Evolutionary conservation across 2,329 filamentous ascomycete genomes (phyloP), one percentile per base, ranked within the genome.

Genomic region (Fusarium graminum): DNA sequence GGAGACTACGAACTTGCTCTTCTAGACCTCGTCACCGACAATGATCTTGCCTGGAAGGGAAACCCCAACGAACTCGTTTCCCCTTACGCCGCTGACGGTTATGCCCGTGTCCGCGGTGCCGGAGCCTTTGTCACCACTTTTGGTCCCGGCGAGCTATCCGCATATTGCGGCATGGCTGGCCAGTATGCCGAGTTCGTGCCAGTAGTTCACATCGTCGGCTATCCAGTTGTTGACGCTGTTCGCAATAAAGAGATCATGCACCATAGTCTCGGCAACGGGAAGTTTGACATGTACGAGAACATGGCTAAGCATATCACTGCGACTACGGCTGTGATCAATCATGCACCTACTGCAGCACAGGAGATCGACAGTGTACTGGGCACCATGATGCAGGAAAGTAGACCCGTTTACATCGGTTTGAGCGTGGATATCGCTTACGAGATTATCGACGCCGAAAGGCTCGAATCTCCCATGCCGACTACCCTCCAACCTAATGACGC

Each of bases 1-100:
- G 52, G 52, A 7, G 52, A 54, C 44, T 54, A 54, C 26, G 43
- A 54, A 6, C 34, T 54, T 0, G 52, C 44, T 4, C 52, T 51
- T 13, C 13, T 54, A 4, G 52, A 54, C 11, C 52, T 54, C 16
- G 26, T 54, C 19, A 32, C 44, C 7, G n/a, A 32, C 26, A 54
- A 54, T 4, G 26, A 30, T 2, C 52, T 54, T 12, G 19, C 44
- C 13, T 54, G 52, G 52, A 54, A 54, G 14, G 52, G 52, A 1
- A 40, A 51, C 1, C 44, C 52, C 9, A 51, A 54, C 3, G 52
- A 54, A n/a, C 34, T 54, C 5, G 11, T 51, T 7, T 19, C 52
- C 10, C 51, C 44, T 9, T 54, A 54, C 28, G 44, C 44, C 1
- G 52, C 52, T 4, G 52, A 51, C 11, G 34, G 52, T 3, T 51